Base-by-base conservation (phyloP, 2,329 filamentous ascomycete genomes). In the Aureobasidium sp. region DNA sequence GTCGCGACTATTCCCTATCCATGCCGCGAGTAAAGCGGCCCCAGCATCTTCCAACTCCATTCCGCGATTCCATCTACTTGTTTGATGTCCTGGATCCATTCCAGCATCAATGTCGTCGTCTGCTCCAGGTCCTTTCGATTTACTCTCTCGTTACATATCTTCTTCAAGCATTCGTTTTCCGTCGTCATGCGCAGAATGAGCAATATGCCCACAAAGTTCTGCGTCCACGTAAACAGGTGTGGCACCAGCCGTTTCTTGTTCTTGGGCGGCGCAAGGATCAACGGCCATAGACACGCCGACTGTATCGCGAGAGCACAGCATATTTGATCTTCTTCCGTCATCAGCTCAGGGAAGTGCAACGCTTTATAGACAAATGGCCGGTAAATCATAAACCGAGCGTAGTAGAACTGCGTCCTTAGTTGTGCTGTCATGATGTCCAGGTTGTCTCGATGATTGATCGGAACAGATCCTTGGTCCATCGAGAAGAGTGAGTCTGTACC, bases 291-390 rank as follows among this genome's bases (percentile, higher is more conserved):
- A 15, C 86, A 72, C n/a, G 78, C 80, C 1, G 81, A 77, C 65
- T 81, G 77, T 17, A 86, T 76, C 64, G 84, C 85, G 62, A 82
- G 76, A 3, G 79, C 82, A n/a, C 77, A 81, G 31, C 79, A 82
- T 15, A 79, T 73, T 2, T 76, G 76, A 68, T 87, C 84, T 40
- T 83, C 81, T 8, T 75, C 70, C 0, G 77, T 80, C 71, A 85
- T 74, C 33, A 75, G 71, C 47, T 83, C 79, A 0, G 82, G 81
- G 65, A 80, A 78, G 68, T 86, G 82, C 2, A 85, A 73, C 1
- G 80, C 82, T 67, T 85, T 85, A 73, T 81, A 85, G 5, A 85
- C 67, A 61, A 81, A 85, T 0, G 83, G 82, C 12, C 81, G 77
- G 68, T 84, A 78, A 62, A 85, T 77, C 62, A 85, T 76, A 67